A percentile compares a stretch with the other conserved stretches of the same genome.
These are phyloP conservation scores for Trichoderma endophyticum DNA, from an alignment of 2,329 filamentous ascomycete genomes.

Conservation along the genomic window DNA sequence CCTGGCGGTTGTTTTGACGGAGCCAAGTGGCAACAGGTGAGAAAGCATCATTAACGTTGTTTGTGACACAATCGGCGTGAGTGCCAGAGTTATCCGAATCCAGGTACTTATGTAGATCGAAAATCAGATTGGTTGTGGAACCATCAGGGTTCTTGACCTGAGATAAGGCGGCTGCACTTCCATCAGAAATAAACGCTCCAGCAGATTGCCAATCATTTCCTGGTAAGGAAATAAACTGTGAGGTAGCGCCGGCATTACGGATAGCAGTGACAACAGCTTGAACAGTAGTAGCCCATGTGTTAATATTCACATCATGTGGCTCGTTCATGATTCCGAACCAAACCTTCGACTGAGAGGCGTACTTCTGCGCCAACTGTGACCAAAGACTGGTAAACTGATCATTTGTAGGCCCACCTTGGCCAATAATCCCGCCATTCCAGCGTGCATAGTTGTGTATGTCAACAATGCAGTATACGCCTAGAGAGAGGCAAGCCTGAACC, in stretches of 20 bases:
- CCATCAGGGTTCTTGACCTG: slow-evolving; percentile 56
- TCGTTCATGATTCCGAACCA: slow-evolving; percentile 66
- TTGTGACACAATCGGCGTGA: slow-evolving; percentile 45
- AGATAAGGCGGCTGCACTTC: slow-evolving; percentile 47
- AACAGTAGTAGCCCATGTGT: slow-evolving; percentile 53
- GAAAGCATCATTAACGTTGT: slow-evolving; percentile 46
- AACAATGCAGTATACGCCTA: slow-evolving; percentile 54
- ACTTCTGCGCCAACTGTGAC: slow-evolving; percentile 46
- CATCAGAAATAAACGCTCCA: slow-evolving; percentile 41
- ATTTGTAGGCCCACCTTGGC: slow-evolving; percentile 59
- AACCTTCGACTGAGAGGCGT: slow-evolving; percentile 49
- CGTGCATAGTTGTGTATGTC: slow-evolving; percentile 55
- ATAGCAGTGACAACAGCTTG: slow-evolving; percentile 62
- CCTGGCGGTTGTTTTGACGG: slow-evolving; percentile 10
- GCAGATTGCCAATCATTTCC: slow-evolving; percentile 55
- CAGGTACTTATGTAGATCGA: slow-evolving; percentile 58
- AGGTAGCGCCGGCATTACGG: slow-evolving; percentile 53
- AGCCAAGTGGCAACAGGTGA: slow-evolving; percentile 40
- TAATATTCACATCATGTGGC: slow-evolving; percentile 55
- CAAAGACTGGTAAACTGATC: slow-evolving; percentile 57
- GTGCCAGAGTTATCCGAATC: slow-evolving; percentile 53
- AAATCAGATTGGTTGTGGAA: slow-evolving; percentile 47
- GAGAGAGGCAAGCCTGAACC: slow-evolving; percentile 52
- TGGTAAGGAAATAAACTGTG: slow-evolving; percentile 57
- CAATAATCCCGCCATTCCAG: slow-evolving; percentile 60